Conservation (phyloP, 2,329 filamentous ascomycete genomes). For the Trichoderma aggressivum region DNA sequence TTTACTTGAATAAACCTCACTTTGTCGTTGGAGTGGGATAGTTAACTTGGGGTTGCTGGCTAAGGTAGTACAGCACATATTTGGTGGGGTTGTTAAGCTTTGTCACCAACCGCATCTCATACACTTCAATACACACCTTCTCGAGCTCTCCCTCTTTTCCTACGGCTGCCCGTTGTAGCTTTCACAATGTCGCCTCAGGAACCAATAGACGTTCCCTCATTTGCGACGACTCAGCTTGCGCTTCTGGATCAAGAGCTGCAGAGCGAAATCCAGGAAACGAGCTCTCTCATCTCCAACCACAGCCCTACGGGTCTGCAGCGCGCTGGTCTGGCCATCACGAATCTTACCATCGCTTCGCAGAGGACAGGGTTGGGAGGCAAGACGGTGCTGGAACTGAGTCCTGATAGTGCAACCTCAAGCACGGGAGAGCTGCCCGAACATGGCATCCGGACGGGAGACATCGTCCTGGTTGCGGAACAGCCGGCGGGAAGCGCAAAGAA, state of each 20-base stretch:
- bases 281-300: constrained; percentile 62
- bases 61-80: background rate
- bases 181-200: constrained; percentile 36
- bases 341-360: constrained; percentile 69
- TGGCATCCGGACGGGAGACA: constrained; percentile 72
- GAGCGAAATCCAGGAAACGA: constrained; percentile 68
- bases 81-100: constrained; percentile 1
- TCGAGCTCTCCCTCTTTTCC: background rate
- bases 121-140: background rate
- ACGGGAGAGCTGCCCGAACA: constrained; percentile 65
- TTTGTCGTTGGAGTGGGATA: background rate
- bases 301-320: constrained; percentile 68
- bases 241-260: constrained; percentile 70
- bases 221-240: constrained; percentile 66
- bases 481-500: constrained; percentile 69
- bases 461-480: constrained; percentile 73
- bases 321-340: constrained; percentile 74
- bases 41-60: too few species aligned
- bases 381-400: constrained; percentile 75
- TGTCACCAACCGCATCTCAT: background rate
- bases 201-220: constrained; percentile 61
- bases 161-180: background rate
- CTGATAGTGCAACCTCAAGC: constrained; percentile 64
- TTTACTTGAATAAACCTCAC: background rate
- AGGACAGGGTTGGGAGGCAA: constrained; percentile 91